Evolutionary conservation across 805 yeast genomes (phyloP).

Genomic region (Nematodospora valgi): DNA sequence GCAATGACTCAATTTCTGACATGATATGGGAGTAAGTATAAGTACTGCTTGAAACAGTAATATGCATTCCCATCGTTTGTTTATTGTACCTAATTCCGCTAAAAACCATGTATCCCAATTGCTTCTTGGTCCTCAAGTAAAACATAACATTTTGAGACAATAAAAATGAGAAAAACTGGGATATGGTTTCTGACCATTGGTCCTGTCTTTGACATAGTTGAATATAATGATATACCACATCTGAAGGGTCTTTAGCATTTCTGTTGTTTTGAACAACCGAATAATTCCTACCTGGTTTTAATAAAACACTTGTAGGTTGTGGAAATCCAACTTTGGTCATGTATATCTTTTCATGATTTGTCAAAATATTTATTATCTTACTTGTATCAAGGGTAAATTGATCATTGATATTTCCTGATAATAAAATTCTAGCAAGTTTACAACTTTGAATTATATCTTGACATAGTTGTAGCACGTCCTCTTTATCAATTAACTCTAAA

Average conservation of each 20-base stretch:
- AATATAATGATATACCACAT: slow-evolving; percentile 49
- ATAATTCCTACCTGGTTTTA: slow-evolving; percentile 16
- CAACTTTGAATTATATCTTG: slow-evolving; percentile 20
- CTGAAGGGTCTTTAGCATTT: slow-evolving; percentile 47
- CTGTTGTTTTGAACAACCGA: slow-evolving; percentile 26
- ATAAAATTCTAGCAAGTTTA: slow-evolving; percentile 38
- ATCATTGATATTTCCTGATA: slow-evolving; percentile 47
- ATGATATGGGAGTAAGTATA: slow-evolving; percentile 40
- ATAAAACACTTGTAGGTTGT: slow-evolving; percentile 33
- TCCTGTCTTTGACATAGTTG: slow-evolving; percentile 53
- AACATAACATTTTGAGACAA: slow-evolving; percentile 41
- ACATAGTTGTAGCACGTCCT: slow-evolving; percentile 29
- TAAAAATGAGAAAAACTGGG: slow-evolving; percentile 46
- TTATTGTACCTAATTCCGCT: slow-evolving; percentile 53
- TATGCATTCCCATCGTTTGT: slow-evolving; percentile 54
- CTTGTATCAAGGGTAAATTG: slow-evolving; percentile 16
- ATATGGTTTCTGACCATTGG: slow-evolving; percentile 30
- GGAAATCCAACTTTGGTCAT: slow-evolving; percentile 1
- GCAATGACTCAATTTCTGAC: slow-evolving; percentile 44
- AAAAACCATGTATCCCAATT: slow-evolving; percentile 60
- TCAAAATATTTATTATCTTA: slow-evolving; percentile 19
- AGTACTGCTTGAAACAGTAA: slow-evolving; percentile 53
- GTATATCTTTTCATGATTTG: slow-evolving; percentile 18
- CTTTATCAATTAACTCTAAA: slow-evolving; percentile 46
- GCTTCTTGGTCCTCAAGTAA: slow-evolving; percentile 52